phyloP scores from a whole-genome alignment of 73 alveolate species.

The Symbiodinium natans region DNA sequence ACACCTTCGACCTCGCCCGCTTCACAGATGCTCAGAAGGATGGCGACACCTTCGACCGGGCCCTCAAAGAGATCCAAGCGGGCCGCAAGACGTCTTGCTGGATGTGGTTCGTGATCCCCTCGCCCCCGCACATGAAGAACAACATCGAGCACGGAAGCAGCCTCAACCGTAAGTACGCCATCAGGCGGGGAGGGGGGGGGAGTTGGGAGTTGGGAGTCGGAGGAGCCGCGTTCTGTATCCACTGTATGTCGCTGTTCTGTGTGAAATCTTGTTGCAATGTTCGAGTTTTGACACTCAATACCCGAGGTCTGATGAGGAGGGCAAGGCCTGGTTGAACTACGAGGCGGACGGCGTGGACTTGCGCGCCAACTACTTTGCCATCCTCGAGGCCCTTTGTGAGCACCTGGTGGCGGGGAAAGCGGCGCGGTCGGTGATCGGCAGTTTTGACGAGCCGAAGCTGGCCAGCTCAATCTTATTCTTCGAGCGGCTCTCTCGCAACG shows the following conservation, averaged over 20 bases:
- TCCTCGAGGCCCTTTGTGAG: slow-evolving; percentile 49
- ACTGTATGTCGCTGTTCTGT: no score
- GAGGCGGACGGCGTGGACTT: slow-evolving; percentile 63
- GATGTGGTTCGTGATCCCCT: slow-evolving; percentile 90
- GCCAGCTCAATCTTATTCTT: slow-evolving; percentile 43
- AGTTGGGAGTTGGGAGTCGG: no score
- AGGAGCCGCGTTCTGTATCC: no score
- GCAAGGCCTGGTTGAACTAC: slow-evolving; percentile 40
- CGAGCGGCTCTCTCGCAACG: slow-evolving; percentile 35
- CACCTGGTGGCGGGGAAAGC: slow-evolving; percentile 40
- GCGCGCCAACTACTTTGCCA: slow-evolving; percentile 56
- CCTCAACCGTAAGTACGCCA: slow-evolving; percentile 56
- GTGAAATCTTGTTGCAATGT: no score
- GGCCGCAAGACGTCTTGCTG: slow-evolving; percentile 51
- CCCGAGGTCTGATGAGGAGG: slow-evolving; percentile 79
- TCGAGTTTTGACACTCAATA: no score
- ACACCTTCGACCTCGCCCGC: slow-evolving; percentile 42
- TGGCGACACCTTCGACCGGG: slow-evolving; percentile 64
- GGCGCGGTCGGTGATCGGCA: slow-evolving; percentile 52
- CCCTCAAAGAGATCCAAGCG: slow-evolving; percentile 53
- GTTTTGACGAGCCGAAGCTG: slow-evolving; percentile 78
- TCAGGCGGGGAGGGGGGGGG: no score
- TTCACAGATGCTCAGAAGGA: slow-evolving; percentile 65
- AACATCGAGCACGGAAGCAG: slow-evolving; percentile 74
- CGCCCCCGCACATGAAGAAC: slow-evolving; percentile 68